These are phyloP conservation scores for Petunia secreta DNA, from an alignment of 257 asterid species.

Conservation along the genomic window DNA sequence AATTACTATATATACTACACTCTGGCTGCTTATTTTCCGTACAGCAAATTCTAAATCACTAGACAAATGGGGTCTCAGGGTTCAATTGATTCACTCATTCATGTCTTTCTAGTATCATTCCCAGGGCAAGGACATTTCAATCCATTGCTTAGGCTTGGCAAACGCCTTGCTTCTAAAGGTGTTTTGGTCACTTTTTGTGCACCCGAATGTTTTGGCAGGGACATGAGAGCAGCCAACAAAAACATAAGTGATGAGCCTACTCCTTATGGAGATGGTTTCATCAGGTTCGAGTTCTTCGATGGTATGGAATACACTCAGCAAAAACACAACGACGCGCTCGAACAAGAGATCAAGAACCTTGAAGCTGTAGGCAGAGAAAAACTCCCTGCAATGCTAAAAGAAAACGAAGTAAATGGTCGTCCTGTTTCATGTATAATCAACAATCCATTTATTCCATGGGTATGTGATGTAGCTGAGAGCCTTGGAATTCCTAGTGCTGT, in stretches of 20 bases:
- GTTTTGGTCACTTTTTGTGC: no score
- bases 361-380: neutral
- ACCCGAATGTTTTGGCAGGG: no score
- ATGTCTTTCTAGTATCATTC: no score
- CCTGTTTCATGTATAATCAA: conserved; percentile 10
- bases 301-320: conserved; percentile 44
- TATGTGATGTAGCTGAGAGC: conserved; percentile 17
- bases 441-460: conserved; percentile 20
- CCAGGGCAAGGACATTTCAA: no score
- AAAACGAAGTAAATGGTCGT: neutral
- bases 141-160: no score
- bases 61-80: no score
- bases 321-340: conserved; percentile 19
- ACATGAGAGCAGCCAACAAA: neutral
- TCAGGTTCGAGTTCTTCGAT: conserved; percentile 71
- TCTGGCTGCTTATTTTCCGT: no score
- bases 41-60: no score
- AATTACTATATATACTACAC: no score
- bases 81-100: no score
- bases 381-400: neutral
- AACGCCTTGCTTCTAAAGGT: no score
- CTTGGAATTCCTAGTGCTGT: conserved; percentile 6
- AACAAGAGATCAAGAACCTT: neutral
- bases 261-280: conserved; percentile 49
- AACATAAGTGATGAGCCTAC: no score